Base-by-base conservation (phyloP, 139 green algal species). In the Chlorella sp. region DNA sequence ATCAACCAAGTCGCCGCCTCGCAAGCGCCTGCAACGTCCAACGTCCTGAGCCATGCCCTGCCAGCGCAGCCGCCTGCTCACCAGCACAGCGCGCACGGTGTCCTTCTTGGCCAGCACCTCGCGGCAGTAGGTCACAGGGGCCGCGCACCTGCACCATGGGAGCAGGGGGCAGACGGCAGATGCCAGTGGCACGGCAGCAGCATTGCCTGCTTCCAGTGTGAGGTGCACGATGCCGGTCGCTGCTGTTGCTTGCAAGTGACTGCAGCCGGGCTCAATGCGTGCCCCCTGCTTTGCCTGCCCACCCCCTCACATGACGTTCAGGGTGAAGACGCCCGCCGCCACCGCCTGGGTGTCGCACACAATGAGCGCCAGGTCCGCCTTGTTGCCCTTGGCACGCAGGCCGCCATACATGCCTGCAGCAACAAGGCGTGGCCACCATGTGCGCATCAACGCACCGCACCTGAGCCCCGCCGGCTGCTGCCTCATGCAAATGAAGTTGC, bases 91-190 rank as follows among this genome's bases (percentile, higher is more conserved):
- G 30, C 92, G 87, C 14, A 93, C 88, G 9, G 86, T 94, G 56
- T 92, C 84, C 74, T 90, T 93, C 69, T 85, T 82, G 9, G 75
- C 89, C 65, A 99, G 92, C 68, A 97, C 91, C 64, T 98, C 89
- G 83, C 96, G 96, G 93, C 95, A 98, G 91, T 97, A 98, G 19
- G 90, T 88, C 44, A 99, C 97, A 5, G 97, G 97, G 19, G 97
- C 97, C 17, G 81, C 9, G 96, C 97, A 60, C 51, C 51, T 60
- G 51, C 51, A 11, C 8, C 46, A 54, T 17, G 11, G 8, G 8
- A 54, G 46, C 7, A 7, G 8, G 11, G 46, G 8, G 46, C 46
- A 54, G 7, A 11, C n/a, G n/a, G n/a, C n/a, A n/a, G n/a, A n/a
- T n/a, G n/a, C n/a, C n/a, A n/a, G n/a, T n/a, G n/a, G n/a, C n/a